A percentile compares a stretch with the other conserved stretches of the same genome.
Evolutionary conservation across 2,329 filamentous ascomycete genomes (phyloP).

Genomic region (Alternaria ventricosa): DNA sequence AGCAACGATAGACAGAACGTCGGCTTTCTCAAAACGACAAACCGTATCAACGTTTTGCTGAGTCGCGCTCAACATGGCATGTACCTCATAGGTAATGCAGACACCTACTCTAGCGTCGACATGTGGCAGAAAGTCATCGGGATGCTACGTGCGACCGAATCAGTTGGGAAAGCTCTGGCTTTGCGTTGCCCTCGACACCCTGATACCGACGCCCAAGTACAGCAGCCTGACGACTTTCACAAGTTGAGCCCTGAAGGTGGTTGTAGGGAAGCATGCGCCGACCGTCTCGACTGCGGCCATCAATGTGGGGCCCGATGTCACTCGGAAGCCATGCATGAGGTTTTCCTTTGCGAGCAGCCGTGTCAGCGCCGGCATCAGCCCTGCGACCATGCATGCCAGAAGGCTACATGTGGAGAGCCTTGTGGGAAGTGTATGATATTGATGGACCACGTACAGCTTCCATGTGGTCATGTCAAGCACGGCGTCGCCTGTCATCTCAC

Average conservation of each 20-base stretch:
- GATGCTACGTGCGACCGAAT: constrained; percentile 52
- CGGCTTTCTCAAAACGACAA: constrained; percentile 71
- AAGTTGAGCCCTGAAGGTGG: constrained; percentile 41
- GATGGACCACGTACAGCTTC: constrained; percentile 30
- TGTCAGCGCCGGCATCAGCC: constrained; percentile 30
- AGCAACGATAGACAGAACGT: constrained; percentile 66
- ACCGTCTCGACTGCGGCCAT: constrained; percentile 40
- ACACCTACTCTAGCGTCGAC: constrained; percentile 61
- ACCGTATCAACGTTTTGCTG: constrained; percentile 73
- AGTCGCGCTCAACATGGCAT: constrained; percentile 72
- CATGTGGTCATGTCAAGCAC: constrained; percentile 36
- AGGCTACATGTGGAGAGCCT: constrained; percentile 34
- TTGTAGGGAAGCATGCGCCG: constrained; percentile 29
- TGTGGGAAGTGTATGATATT: constrained; percentile 32
- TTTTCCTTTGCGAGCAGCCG: constrained; percentile 31
- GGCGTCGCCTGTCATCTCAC: constrained; percentile 18
- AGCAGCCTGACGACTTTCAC: constrained; percentile 36
- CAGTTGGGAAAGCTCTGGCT: constrained; percentile 22
- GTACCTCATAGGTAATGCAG: constrained; percentile 72
- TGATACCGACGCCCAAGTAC: constrained; percentile 31
- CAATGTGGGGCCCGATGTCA: constrained; percentile 38
- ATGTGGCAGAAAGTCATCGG: constrained; percentile 70
- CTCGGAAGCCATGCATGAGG: constrained; percentile 37
- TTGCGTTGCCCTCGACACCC: constrained; percentile 41
- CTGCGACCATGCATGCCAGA: constrained; percentile 40